Base-by-base conservation (phyloP, 2,329 filamentous ascomycete species). In the Phyllachora maydis region DNA sequence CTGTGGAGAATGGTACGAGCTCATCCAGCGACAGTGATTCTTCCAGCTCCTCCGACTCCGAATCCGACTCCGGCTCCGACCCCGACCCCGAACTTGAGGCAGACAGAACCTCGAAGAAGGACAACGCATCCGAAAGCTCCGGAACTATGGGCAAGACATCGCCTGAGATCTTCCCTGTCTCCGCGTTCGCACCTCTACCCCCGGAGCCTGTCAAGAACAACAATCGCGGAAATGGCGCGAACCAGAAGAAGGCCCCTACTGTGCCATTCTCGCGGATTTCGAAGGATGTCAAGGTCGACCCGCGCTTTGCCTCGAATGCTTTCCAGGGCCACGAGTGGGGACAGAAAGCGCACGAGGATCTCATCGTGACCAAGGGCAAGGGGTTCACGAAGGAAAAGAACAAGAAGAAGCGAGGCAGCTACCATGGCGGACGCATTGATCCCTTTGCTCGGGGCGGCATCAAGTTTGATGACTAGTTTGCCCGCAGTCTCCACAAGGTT, bases 331-430 rank as follows among this genome's bases (percentile, higher is more conserved):
- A 93, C 45, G 72, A 76, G 32, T 98, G 95, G 50, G 85, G 83
- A 13, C 74, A 88, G 37, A 70, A 70, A 36, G 90, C 90, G 6
- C 78, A 83, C 42, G 65, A 81, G 35, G 83, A 93, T 43, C 54
- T 98, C 32, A 78, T 82, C 23, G 65, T 92, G 18, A 95, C 85
- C 16, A 79, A 75, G 45, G 88, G 88, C 39, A 95, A 93, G 55
- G 82, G 81, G 4, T 98, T 98, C 52, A 95, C 85, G 29, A 98
- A 98, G 59, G 88, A 95, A 58, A 98, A 98, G 70, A 98, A 98
- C 54, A 98, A 98, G 62, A 88, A 82, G 64, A 83, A 82, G 62
- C 63, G 70, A 37, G 88, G 88, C 23, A 79, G 74, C 34, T 98
- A 92, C 59, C 70, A 76, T 22, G 88, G 88, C 21, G 88, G 88